Conservation (phyloP, 208 protist genomes). For the Zelonia costaricensis region DNA sequence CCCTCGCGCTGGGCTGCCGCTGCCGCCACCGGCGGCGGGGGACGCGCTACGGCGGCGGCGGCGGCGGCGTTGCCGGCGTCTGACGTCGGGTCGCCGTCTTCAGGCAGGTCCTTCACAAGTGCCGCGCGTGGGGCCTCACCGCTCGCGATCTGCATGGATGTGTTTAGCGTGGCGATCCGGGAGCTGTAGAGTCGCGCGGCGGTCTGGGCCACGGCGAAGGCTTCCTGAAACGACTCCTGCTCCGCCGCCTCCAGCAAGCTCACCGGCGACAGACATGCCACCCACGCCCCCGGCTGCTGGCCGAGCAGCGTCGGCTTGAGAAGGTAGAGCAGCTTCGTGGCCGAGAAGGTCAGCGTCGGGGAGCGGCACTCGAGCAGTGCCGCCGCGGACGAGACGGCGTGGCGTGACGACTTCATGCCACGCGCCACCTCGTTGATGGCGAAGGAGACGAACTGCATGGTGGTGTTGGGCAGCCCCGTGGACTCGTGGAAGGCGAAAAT, state of each 20-base stretch:
- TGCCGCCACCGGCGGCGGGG: not conserved
- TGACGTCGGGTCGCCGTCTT: no score
- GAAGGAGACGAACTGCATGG: conserved; percentile 79
- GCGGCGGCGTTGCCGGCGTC: no score
- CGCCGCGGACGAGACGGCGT: conserved; percentile 61
- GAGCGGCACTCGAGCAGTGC: conserved; percentile 63
- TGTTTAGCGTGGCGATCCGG: conserved; percentile 35
- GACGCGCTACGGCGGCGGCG: not conserved
- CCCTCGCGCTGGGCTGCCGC: no score
- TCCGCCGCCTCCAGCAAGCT: conserved; percentile 27
- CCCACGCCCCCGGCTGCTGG: conserved; percentile 64
- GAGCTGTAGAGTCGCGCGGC: conserved; percentile 49
- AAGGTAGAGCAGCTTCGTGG: conserved; percentile 65
- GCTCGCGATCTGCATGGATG: not conserved
- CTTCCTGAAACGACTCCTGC: conserved; percentile 73
- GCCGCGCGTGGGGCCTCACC: not conserved
- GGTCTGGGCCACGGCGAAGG: conserved; percentile 68
- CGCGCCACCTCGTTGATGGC: conserved; percentile 53
- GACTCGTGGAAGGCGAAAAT: conserved; percentile 50
- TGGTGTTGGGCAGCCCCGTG: conserved; percentile 60
- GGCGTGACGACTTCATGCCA: conserved; percentile 66
- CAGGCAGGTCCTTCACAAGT: not conserved
- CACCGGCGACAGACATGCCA: conserved; percentile 64
- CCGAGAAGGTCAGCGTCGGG: conserved; percentile 45
- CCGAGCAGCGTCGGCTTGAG: conserved; percentile 73